Evolutionary conservation across 176 grass and related monocot species (phyloP), one percentile per base, ranked within the genome.

Genomic region (Musa troglodytarum): DNA sequence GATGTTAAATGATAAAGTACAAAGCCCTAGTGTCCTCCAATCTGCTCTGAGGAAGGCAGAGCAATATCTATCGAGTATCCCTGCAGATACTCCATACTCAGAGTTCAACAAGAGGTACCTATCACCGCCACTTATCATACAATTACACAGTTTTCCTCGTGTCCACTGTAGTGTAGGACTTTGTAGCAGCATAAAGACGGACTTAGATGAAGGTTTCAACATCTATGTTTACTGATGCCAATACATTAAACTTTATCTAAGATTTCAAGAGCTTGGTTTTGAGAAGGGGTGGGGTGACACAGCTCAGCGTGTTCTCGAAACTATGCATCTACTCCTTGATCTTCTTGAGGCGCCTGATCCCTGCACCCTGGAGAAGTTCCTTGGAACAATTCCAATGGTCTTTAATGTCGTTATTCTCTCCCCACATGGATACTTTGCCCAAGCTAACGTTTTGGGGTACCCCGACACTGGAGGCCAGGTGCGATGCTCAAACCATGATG

Each of bases 371-470:
- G 95, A 99, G 84, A 99, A 89, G 62, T 99, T 99, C 81, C 90
- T 99, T 50, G 83, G 90, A 71, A 87, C 82, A 59, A 83, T 99
- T 49, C 95, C 95, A 0, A 99, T 87, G 90, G 93, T 86, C 82
- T 99, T 99, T 76, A 99, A 99, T 80, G 95, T 99, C 19, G 90
- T 99, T 77, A 99, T 99, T 78, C 79, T 99, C 63, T 94, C 95
- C 53, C 95, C 95, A 0, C 95, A 99, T 58, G 95, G 95, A 55
- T 99, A 99, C 72, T 99, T 99, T 73, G 95, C 95, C 63, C 95
- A 99, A 75, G 89, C 88, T 65, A 99, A 99, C 80, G 95, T 99
- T 85, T 82, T 99, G 72, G 95, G 95, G 63, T 99, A 99, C 79
- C 95, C 95, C 49, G 95, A 99, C 68, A 99, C 95, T 0, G 95